Conservation (phyloP, 805 yeast genomes). For the Ogataea paraovalis region DNA sequence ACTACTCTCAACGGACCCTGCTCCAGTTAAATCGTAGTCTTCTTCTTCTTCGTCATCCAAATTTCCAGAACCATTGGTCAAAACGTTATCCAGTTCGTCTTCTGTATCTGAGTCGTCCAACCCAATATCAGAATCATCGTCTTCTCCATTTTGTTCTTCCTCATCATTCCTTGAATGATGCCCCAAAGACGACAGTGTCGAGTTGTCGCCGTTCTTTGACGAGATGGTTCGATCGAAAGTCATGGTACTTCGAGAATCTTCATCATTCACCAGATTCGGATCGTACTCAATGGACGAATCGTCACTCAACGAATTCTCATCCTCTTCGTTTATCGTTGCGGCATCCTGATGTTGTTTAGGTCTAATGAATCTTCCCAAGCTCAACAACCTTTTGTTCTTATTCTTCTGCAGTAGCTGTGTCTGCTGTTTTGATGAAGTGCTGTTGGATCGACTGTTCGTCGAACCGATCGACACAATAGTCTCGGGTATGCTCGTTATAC, state of each 20-base stretch:
- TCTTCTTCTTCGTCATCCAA: constrained; percentile 15
- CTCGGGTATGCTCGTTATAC: not conserved
- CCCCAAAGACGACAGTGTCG: not conserved
- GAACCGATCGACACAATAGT: not conserved
- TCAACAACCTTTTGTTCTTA: constrained; percentile 9
- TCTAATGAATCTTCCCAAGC: constrained; percentile 9
- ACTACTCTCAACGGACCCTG: constrained; percentile 25
- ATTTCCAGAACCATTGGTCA: not conserved
- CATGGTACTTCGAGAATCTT: not conserved
- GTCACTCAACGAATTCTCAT: constrained; percentile 9
- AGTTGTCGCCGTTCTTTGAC: not conserved
- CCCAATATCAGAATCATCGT: constrained; percentile 6
- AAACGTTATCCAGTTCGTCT: constrained; percentile 4
- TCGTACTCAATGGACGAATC: constrained; percentile 4
- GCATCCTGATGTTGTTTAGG: constrained; percentile 2
- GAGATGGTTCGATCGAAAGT: not conserved
- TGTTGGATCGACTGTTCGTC: not conserved
- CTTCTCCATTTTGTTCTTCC: not conserved
- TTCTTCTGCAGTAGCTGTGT: not conserved
- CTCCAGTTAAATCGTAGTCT: constrained; percentile 10
- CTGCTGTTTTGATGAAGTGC: not conserved
- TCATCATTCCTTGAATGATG: not conserved
- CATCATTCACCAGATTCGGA: not conserved
- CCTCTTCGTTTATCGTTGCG: constrained; percentile 5
- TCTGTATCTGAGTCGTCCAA: constrained; percentile 1